These are phyloP conservation scores for Coniella vitis DNA, from an alignment of 2,329 filamentous ascomycete genomes.

Conservation along the genomic window DNA sequence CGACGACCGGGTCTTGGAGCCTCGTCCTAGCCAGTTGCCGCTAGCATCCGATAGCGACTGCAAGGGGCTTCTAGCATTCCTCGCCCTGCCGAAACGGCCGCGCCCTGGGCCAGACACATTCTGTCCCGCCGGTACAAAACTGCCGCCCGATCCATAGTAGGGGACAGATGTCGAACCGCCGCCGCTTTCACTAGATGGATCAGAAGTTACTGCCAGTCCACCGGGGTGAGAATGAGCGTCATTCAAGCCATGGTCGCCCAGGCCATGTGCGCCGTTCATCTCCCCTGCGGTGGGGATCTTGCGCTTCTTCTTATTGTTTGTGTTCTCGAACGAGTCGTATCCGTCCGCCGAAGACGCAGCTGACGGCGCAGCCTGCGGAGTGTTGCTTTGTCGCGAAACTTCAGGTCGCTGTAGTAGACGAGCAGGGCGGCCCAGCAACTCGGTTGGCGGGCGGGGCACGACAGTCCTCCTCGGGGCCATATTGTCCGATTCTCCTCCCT, in stretches of 20 bases:
- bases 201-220: conserved; percentile 25
- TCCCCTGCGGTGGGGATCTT: conserved; percentile 91
- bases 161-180: conserved; percentile 23
- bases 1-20: conserved; percentile 38
- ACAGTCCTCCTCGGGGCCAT: conserved; percentile 32
- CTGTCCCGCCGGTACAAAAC: conserved; percentile 50
- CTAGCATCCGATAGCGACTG: conserved; percentile 53
- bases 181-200: conserved; percentile 9
- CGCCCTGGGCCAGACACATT: conserved; percentile 80
- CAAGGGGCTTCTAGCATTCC: conserved; percentile 56
- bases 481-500: conserved; percentile 59
- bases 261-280: conserved; percentile 36
- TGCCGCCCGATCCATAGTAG: conserved; percentile 41
- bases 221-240: conserved; percentile 25
- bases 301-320: conserved; percentile 98
- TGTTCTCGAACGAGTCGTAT: conserved; percentile 97
- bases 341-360: conserved; percentile 70
- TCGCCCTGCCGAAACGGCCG: conserved; percentile 69
- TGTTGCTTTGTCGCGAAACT: conserved; percentile 36
- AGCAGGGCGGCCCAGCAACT: conserved; percentile 35
- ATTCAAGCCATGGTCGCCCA: conserved; percentile 20
- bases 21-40: conserved; percentile 47
- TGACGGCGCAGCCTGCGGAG: conserved; percentile 54
- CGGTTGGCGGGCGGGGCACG: conserved; percentile 40
- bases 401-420: conserved; percentile 38